These are phyloP conservation scores for Hanseniaspora gamundiae DNA, from an alignment of 1,139 yeast species.

Conservation along the genomic window DNA sequence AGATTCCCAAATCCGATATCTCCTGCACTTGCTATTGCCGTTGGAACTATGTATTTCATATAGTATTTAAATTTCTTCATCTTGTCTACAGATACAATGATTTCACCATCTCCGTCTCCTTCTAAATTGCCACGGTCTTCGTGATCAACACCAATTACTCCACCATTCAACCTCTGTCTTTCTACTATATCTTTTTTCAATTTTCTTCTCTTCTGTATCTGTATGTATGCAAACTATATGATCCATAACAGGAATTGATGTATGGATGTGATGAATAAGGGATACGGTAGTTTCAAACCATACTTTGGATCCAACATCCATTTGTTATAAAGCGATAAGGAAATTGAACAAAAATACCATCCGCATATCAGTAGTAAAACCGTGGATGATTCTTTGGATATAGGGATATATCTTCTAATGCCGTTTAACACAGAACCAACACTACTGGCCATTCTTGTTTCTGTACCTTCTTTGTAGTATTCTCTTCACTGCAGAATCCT, in stretches of 20 bases:
- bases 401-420: neutral
- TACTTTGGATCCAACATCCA: conserved; percentile 79
- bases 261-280: conserved; percentile 68
- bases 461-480: too few species aligned
- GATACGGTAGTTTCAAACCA: conserved; percentile 66
- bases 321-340: conserved; percentile 83
- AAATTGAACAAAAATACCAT: conserved; percentile 51
- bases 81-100: conserved; percentile 13
- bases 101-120: conserved; percentile 12
- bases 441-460: too few species aligned
- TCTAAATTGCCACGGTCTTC: too few species aligned
- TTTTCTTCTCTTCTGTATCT: conserved; percentile 1
- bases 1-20: conserved; percentile 90
- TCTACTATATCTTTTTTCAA: conserved; percentile 6
- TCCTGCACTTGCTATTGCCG: conserved; percentile 80
- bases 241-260: conserved; percentile 65
- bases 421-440: neutral
- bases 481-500: too few species aligned
- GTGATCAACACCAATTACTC: too few species aligned
- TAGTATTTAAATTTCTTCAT: conserved; percentile 6
- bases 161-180: neutral
- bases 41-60: conserved; percentile 53
- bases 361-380: conserved; percentile 22
- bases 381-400: neutral
- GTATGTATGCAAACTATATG: conserved; percentile 16